A percentile compares a stretch with the other conserved stretches of the same genome.
Conservation (phyloP, 169 alveolate genomes). For the Haemoproteus tartakovskyi region DNA sequence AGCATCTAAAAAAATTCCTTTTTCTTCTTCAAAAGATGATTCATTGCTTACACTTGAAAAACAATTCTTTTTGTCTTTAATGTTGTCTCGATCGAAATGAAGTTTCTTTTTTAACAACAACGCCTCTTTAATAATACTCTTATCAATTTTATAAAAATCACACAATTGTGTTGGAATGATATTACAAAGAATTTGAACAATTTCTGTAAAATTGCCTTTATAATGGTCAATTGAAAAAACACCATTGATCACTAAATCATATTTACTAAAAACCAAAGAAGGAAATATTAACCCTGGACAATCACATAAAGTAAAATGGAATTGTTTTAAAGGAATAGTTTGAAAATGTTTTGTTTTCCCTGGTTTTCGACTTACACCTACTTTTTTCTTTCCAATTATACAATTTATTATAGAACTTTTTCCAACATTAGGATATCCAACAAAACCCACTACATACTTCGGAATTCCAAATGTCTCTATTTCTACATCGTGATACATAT, state of each 20-base stretch:
- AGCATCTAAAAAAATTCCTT: conserved; percentile 78
- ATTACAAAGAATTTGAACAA: conserved; percentile 92
- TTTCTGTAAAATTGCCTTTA: conserved; percentile 87
- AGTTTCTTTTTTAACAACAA: too few species aligned
- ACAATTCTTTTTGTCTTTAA: conserved; percentile 1
- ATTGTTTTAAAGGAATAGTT: conserved; percentile 81
- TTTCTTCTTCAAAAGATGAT: conserved; percentile 72
- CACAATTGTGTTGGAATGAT: conserved; percentile 88
- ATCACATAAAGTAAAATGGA: conserved; percentile 91
- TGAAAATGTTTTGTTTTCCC: conserved; percentile 98
- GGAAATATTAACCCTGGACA: conserved; percentile 98
- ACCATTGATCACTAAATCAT: conserved; percentile 95
- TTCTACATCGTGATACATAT: conserved; percentile 38
- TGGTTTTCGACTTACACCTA: conserved; percentile 95
- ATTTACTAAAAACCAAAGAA: conserved; percentile 92
- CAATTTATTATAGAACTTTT: conserved; percentile 97
- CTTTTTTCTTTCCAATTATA: conserved; percentile 90
- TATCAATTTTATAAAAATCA: conserved; percentile 62
- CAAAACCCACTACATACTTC: conserved; percentile 90
- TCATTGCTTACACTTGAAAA: too few species aligned
- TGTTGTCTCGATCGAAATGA: background rate
- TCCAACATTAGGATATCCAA: conserved; percentile 99
- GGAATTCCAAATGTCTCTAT: conserved; percentile 39
- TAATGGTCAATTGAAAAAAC: conserved; percentile 95
- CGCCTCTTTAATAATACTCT: conserved; percentile 33